phyloP scores from a whole-genome alignment of 2,329 filamentous ascomycete species.

The Fusarium sp. region DNA sequence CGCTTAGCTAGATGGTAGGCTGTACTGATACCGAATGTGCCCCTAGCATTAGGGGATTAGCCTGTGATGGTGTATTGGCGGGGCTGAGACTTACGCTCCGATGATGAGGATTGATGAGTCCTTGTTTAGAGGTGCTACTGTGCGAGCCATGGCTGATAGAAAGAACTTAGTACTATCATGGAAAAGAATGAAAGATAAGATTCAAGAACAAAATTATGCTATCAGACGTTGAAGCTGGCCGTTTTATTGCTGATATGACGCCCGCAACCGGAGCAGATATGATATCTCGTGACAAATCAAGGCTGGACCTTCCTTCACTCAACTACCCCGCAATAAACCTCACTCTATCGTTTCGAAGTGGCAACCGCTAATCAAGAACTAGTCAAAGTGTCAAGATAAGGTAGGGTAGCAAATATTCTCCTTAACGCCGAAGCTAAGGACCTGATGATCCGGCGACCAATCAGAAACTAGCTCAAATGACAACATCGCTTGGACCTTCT shows the following conservation, averaged over 20 bases:
- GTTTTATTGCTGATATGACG: not conserved
- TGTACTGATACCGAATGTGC: slow-evolving; percentile 11
- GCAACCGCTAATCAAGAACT: not conserved
- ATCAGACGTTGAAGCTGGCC: not conserved
- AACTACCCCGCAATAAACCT: not conserved
- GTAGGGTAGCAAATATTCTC: no score
- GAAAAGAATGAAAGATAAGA: not conserved
- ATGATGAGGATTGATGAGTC: slow-evolving; percentile 8
- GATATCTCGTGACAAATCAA: not conserved
- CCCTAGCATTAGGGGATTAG: not conserved
- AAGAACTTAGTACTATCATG: no score
- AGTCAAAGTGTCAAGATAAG: not conserved
- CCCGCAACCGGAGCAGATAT: not conserved
- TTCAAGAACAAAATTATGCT: fast-evolving
- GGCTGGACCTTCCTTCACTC: slow-evolving; percentile 1
- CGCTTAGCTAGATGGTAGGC: slow-evolving; percentile 15
- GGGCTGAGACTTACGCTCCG: not conserved
- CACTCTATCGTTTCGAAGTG: not conserved
- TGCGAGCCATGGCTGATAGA: not conserved
- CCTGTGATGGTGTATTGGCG: not conserved
- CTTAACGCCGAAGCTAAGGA: not conserved
- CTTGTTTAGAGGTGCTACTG: not conserved
- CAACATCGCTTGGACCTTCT: slow-evolving; percentile 2
- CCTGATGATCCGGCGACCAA: not conserved
- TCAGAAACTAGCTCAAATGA: fast-evolving